phyloP scores from a whole-genome alignment of 495 filamentous ascomycete genomes.

The Hypoxylon trugodes region DNA sequence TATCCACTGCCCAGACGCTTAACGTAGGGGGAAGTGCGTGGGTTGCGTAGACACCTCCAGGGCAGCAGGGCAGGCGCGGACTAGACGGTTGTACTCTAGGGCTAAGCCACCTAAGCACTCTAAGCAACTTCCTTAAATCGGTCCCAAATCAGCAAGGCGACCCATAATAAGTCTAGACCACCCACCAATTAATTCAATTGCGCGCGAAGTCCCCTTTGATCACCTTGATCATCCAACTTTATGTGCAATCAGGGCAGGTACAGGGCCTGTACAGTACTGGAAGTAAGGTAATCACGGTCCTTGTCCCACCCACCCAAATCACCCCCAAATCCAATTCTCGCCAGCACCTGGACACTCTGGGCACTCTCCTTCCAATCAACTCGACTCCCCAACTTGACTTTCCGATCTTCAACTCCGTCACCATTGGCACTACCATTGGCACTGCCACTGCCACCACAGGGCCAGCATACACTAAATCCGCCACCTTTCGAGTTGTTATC shows the following conservation, averaged over 20 bases:
- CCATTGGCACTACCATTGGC: slow-evolving; percentile 35
- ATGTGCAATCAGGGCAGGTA: too few species aligned
- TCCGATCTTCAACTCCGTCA: slow-evolving; percentile 38
- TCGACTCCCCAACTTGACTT: slow-evolving; percentile 23
- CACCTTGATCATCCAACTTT: neutral
- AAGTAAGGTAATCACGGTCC: slow-evolving; percentile 17
- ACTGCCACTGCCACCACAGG: slow-evolving; percentile 24
- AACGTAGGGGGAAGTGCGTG: slow-evolving; percentile 18
- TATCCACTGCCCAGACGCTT: slow-evolving; percentile 3
- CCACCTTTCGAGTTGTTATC: slow-evolving; percentile 25
- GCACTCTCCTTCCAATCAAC: slow-evolving; percentile 37
- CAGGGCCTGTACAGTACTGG: too few species aligned
- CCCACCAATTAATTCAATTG: slow-evolving; percentile 9
- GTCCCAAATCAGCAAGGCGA: slow-evolving; percentile 8
- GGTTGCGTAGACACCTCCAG: slow-evolving; percentile 3
- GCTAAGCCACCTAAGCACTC: slow-evolving; percentile 10
- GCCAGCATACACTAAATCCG: slow-evolving; percentile 27
- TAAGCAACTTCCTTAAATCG: slow-evolving; percentile 24
- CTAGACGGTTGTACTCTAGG: too few species aligned
- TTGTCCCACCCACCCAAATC: slow-evolving; percentile 34
- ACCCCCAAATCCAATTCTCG: too few species aligned
- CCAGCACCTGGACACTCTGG: too few species aligned
- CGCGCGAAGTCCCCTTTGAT: slow-evolving; percentile 14
- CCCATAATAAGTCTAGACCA: slow-evolving; percentile 19
- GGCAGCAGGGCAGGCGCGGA: too few species aligned